A percentile compares a stretch with the other conserved stretches of the same genome.
These are phyloP conservation scores for Auriscalpium orientale DNA, from an alignment of 768 basidiomycete species.

Conservation along the genomic window DNA sequence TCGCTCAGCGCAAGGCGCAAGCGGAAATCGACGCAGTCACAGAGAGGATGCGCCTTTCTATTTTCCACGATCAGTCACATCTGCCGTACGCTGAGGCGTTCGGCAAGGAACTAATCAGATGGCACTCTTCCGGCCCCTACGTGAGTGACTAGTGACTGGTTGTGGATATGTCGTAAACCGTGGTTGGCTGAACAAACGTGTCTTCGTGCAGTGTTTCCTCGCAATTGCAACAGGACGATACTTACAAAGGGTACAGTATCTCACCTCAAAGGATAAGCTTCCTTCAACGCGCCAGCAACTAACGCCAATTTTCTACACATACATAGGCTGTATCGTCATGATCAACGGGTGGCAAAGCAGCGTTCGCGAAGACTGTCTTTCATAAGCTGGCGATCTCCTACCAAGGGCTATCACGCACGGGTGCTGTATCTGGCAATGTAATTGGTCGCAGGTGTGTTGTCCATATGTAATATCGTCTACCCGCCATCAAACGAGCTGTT, in stretches of 20 bases:
- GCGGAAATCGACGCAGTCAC: constrained; percentile 6
- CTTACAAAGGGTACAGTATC: constrained; percentile 4
- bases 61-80: background rate
- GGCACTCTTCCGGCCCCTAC: constrained; percentile 1
- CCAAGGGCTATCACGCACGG: background rate
- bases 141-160: background rate
- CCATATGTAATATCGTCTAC: no score
- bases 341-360: background rate
- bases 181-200: no score
- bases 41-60: constrained; percentile 1
- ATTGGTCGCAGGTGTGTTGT: no score
- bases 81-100: constrained; percentile 9
- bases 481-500: background rate
- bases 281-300: background rate
- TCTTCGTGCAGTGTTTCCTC: no score
- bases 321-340: background rate
- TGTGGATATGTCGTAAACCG: no score
- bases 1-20: constrained; percentile 4
- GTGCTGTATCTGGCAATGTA: no score
- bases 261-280: constrained; percentile 6
- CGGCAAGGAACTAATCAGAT: constrained; percentile 2
- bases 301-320: background rate
- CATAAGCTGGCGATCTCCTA: no score
- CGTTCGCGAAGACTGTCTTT: no score
- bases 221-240: background rate